phyloP scores from a whole-genome alignment of 768 basidiomycete genomes.

The Lactifluus subvellereus region DNA sequence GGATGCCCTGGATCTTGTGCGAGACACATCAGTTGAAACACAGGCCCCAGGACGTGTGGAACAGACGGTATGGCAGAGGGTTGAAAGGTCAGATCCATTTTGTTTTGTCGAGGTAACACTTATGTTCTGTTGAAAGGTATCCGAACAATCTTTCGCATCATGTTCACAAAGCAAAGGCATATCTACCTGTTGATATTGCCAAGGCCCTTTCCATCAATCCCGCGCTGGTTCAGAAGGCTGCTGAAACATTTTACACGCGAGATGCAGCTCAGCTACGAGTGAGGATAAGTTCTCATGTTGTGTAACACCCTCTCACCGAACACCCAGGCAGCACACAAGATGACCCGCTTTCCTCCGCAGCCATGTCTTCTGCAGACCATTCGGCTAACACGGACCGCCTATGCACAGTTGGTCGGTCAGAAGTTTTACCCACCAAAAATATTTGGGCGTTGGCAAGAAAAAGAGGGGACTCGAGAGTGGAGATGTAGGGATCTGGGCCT shows the following conservation, averaged over 20 bases:
- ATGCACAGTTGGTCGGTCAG: constrained; percentile 89
- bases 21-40: constrained; percentile 49
- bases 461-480: constrained; percentile 60
- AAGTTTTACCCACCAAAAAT: constrained; percentile 87
- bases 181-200: constrained; percentile 75
- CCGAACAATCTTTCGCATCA: constrained; percentile 60
- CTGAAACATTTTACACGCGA: constrained; percentile 92
- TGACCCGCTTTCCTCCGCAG: constrained; percentile 83
- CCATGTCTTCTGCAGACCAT: constrained; percentile 56
- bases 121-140: constrained; percentile 44
- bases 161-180: constrained; percentile 71
- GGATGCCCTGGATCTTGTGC: constrained; percentile 61
- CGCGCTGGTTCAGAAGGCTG: constrained; percentile 74
- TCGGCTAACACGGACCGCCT: constrained; percentile 83
- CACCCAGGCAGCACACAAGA: constrained; percentile 72
- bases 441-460: constrained; percentile 69
- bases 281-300: constrained; percentile 28
- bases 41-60: constrained; percentile 58
- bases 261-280: constrained; percentile 88
- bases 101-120: constrained; percentile 6
- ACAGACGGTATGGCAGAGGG: constrained; percentile 60
- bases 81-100: constrained; percentile 45
- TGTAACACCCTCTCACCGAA: neutral
- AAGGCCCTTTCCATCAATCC: constrained; percentile 60
- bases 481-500: constrained; percentile 83